A percentile compares a stretch with the other conserved stretches of the same genome.
Conservation (phyloP, 768 basidiomycete genomes). For the Pisolithus sp. region DNA sequence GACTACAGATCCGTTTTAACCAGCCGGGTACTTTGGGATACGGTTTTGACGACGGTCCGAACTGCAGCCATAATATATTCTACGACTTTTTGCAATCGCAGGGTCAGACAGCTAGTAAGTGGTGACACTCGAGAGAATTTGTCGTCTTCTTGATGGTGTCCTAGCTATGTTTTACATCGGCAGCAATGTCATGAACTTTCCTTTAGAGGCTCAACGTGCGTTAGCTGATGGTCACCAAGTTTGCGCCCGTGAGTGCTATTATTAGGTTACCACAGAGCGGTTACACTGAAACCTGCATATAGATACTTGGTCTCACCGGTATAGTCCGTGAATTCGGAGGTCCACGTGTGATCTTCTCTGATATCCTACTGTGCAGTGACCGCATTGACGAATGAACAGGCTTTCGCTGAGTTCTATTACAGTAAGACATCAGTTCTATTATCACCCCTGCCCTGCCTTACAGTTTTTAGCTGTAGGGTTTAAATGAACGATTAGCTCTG, state of each 20-base stretch:
- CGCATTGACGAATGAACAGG: slow-evolving; percentile 51
- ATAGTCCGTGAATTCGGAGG: slow-evolving; percentile 35
- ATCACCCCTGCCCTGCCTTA: not conserved
- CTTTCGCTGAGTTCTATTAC: slow-evolving; percentile 77
- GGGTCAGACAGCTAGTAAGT: slow-evolving; percentile 57
- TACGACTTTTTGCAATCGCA: slow-evolving; percentile 47
- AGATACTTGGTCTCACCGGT: slow-evolving; percentile 35
- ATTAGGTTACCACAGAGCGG: not conserved
- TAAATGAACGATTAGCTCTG: not conserved
- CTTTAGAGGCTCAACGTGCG: slow-evolving; percentile 48
- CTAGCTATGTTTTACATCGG: slow-evolving; percentile 60
- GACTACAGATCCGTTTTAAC: not conserved
- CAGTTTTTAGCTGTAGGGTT: slow-evolving; percentile 19
- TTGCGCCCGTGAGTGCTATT: slow-evolving; percentile 50
- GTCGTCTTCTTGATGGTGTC: not conserved
- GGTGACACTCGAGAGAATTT: not conserved
- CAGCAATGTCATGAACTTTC: slow-evolving; percentile 52
- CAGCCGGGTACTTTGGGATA: slow-evolving; percentile 54
- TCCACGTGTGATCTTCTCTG: not conserved
- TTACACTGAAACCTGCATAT: not conserved
- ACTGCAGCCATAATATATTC: slow-evolving; percentile 58
- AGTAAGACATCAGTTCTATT: slow-evolving; percentile 30
- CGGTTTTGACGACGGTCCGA: slow-evolving; percentile 61
- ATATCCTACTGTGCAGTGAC: slow-evolving; percentile 39
- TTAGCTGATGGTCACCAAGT: slow-evolving; percentile 55